phyloP scores from a whole-genome alignment of 2,329 filamentous ascomycete species.

The Magnaporthiopsis poae region DNA sequence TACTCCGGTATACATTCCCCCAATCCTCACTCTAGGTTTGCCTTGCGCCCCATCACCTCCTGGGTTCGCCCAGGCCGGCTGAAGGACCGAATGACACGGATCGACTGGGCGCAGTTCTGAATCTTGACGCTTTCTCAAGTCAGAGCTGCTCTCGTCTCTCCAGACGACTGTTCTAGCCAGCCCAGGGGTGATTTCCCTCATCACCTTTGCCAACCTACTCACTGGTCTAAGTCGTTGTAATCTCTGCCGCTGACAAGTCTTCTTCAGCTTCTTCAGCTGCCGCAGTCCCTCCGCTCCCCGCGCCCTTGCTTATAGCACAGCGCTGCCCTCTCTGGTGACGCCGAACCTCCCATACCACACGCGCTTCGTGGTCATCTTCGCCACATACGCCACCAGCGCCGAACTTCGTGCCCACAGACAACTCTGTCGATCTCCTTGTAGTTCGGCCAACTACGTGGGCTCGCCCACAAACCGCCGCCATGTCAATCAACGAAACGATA shows the following conservation, averaged over 20 bases:
- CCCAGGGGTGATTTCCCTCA: not conserved
- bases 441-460: not conserved
- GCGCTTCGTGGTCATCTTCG: not conserved
- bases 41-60: not conserved
- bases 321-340: not conserved
- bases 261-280: not conserved
- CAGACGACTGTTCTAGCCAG: not conserved
- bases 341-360: not conserved
- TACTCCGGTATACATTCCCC: not conserved
- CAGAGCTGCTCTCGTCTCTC: not conserved
- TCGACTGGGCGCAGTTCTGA: not conserved
- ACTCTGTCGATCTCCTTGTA: not conserved
- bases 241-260: not conserved
- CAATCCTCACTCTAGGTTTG: no score
- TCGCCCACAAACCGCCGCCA: not conserved
- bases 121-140: no score
- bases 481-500: slow-evolving; percentile 2
- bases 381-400: no score
- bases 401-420: not conserved
- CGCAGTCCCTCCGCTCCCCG: not conserved
- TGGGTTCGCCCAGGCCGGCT: not conserved
- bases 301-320: not conserved
- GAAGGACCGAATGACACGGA: not conserved
- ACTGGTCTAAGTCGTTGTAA: not conserved
- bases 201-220: not conserved